Percentiles rank a stretch among this genome's conserved stretches.
Evolutionary conservation across 257 asterid genomes (phyloP).

Genomic region (Capsicum chinense): DNA sequence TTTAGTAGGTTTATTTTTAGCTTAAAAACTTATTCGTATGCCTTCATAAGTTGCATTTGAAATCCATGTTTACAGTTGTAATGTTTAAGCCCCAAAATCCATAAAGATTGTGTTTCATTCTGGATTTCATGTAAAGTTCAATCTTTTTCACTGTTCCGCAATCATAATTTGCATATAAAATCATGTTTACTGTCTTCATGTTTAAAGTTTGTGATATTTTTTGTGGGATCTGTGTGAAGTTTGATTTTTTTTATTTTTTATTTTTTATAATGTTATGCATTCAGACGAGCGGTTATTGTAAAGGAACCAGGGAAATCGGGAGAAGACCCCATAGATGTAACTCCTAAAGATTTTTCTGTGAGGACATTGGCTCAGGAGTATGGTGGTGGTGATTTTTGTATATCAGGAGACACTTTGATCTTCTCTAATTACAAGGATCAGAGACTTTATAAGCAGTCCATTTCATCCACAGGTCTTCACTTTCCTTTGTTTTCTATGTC

Average conservation of each 20-base stretch:
- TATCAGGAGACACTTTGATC: conserved; percentile 61
- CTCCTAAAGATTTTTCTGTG: conserved; percentile 78
- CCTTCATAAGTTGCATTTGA: neutral
- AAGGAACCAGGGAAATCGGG: conserved; percentile 65
- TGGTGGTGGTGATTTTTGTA: conserved; percentile 89
- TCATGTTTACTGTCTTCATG: neutral
- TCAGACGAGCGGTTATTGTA: conserved; percentile 82
- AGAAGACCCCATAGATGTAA: conserved; percentile 63
- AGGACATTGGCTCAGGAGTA: conserved; percentile 91
- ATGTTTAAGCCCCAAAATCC: neutral
- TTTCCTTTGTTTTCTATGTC: conserved; percentile 26
- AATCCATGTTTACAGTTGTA: neutral
- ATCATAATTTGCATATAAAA: neutral
- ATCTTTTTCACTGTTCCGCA: neutral
- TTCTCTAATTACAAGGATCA: conserved; percentile 95
- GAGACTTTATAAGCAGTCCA: conserved; percentile 73
- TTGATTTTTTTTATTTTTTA: neutral
- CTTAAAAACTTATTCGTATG: neutral
- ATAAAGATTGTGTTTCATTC: neutral
- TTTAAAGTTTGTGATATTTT: conserved; percentile 18
- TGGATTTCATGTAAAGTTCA: conserved; percentile 7
- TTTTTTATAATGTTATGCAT: conserved; percentile 31
- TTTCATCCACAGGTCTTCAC: conserved; percentile 60
- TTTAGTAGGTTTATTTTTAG: neutral
- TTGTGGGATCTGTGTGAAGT: neutral